Evolutionary conservation across 163 green algal genomes (phyloP), one percentile per base, ranked within the genome.

Genomic region (Scenedesmus sp.): DNA sequence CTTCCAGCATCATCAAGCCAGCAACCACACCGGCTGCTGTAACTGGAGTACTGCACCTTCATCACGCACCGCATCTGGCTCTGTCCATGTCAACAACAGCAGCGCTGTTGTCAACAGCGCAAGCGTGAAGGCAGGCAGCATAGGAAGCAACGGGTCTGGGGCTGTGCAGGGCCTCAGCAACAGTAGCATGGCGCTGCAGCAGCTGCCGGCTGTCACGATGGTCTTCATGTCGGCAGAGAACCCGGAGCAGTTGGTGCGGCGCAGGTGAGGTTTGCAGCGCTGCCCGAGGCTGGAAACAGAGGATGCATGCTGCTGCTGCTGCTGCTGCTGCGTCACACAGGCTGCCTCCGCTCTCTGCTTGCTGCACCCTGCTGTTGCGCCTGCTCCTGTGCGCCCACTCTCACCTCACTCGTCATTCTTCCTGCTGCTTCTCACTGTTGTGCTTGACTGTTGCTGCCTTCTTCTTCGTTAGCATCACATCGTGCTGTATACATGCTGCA

Each of bases 121-220:
- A 20, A 18, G 54, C 1, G 55, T 82, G 54, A 81, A 79, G 7
- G 12, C 60, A 46, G 57, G 7, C 34, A 57, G 86, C 86, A 74
- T 54, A 8, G 52, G 6, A 20, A 84, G 86, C 86, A 81, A 56
- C 70, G 20, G 60, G 34, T 46, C 34, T 46, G 34, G 34, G 34
- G 34, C 34, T 46, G 20, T 54, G 16, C n/a, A 66, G 7, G 77
- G 46, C 77, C 13, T 59, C 15, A n/a, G 46, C 77, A 59, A n/a
- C 77, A 34, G 46, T 34, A 85, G 82, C 83, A n/a, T n/a, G 57
- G 20, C 60, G 83, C 34, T 76, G 66, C 66, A 64, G 6, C 86
- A 16, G 55, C 73, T 90, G 86, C 70, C 70, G 15, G 34, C 67
- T 54, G 86, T 90, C 70, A 90, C 86, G 60, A 90, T 90, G 86